Evolutionary conservation across 345 rosid species (phyloP).

Genomic region (Tarenaya hassleriana): DNA sequence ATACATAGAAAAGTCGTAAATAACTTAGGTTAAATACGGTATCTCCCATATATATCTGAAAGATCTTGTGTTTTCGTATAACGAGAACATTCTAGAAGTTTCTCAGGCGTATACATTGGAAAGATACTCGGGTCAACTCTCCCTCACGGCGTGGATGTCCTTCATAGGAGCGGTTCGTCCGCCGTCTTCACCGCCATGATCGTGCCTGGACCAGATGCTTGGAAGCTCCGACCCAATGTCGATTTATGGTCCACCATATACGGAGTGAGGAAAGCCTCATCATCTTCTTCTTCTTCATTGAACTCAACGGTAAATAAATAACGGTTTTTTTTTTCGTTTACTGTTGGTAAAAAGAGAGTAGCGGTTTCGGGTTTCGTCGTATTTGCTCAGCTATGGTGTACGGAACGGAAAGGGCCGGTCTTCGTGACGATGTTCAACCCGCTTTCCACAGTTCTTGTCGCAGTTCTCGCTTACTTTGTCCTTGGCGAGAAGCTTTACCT

Average conservation of each 20-base stretch:
- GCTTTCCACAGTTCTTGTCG: constrained; percentile 68
- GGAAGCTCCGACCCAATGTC: constrained; percentile 50
- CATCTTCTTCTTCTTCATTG: too few species aligned
- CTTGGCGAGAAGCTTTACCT: constrained; percentile 57
- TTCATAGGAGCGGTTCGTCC: constrained; percentile 51
- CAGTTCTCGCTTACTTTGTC: constrained; percentile 56
- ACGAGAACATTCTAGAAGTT: background rate
- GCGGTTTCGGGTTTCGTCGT: constrained; percentile 68
- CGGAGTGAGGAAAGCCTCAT: constrained; percentile 39
- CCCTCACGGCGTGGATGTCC: constrained; percentile 62
- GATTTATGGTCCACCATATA: constrained; percentile 52
- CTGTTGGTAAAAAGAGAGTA: constrained; percentile 40
- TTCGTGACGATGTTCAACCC: constrained; percentile 75
- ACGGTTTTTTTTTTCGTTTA: too few species aligned
- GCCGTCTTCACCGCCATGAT: constrained; percentile 47
- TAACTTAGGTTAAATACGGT: too few species aligned
- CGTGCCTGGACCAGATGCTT: constrained; percentile 37
- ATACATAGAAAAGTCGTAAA: too few species aligned
- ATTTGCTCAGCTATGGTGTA: constrained; percentile 78
- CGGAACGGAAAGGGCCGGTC: constrained; percentile 72
- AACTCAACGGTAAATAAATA: too few species aligned
- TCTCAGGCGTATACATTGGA: constrained; percentile 48
- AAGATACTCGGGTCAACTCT: constrained; percentile 57
- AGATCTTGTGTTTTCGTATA: background rate
- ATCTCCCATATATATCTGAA: too few species aligned